A percentile compares a stretch with the other conserved stretches of the same genome.
phyloP scores from a whole-genome alignment of 495 filamentous ascomycete species.

The Aspergillus cristatus region DNA sequence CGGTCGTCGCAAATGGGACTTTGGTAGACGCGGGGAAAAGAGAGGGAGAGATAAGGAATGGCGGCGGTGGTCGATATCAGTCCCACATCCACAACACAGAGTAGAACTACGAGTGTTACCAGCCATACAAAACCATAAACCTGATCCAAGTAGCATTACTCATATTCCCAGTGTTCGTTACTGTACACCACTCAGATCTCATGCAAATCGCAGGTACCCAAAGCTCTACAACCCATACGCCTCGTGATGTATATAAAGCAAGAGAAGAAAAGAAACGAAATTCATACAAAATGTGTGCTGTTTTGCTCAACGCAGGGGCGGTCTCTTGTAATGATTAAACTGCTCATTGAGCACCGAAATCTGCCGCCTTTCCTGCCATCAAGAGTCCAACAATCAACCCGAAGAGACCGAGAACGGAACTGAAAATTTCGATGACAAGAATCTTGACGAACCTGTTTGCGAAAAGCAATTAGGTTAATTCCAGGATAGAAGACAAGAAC shows the following conservation, averaged over 20 bases:
- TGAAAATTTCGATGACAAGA: conserved; percentile 98
- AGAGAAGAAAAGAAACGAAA: conserved; percentile 9
- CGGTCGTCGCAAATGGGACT: not conserved
- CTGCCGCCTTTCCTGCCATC: conserved; percentile 67
- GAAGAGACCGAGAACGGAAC: conserved; percentile 95
- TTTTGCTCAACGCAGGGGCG: conserved; percentile 1
- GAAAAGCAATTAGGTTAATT: conserved; percentile 3
- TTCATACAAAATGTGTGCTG: conserved; percentile 1
- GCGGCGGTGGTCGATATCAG: not conserved
- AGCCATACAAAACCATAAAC: no score
- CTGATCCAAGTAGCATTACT: no score
- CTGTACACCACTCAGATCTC: conserved; percentile 26
- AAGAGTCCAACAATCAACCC: conserved; percentile 91
- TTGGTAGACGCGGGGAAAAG: conserved; percentile 8
- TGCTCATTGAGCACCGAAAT: conserved; percentile 47
- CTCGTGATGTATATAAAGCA: conserved; percentile 34
- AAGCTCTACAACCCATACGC: conserved; percentile 32
- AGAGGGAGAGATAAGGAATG: conserved; percentile 9
- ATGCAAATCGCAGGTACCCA: conserved; percentile 21
- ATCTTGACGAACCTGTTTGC: conserved; percentile 88
- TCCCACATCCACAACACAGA: no score
- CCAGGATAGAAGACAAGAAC: not conserved
- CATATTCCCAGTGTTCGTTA: conserved; percentile 16
- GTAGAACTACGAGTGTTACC: no score
- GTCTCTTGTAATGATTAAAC: no score